Base-by-base conservation (phyloP, 2,329 filamentous ascomycete genomes). In the Ophiostoma australiae region DNA sequence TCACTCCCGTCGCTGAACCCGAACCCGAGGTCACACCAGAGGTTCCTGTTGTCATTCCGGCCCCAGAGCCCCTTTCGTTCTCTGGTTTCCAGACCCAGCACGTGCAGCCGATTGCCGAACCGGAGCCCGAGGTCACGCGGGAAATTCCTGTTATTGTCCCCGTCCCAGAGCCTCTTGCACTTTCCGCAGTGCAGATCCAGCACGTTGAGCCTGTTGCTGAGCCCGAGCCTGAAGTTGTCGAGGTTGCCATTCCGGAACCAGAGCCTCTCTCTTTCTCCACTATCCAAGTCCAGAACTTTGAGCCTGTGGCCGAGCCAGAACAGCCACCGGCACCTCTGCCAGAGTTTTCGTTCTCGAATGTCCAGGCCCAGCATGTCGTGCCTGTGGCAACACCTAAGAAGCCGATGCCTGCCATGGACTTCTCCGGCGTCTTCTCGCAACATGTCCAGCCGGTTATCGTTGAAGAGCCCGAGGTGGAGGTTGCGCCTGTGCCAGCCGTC, bases 81-180 rank as follows among this genome's bases (percentile, higher is more conserved):
- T 68, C 67, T n/a, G 44, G 27, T 13, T 27, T 55, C 27, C 67
- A 82, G 52, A 78, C 78, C 5, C 80, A 86, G 75, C 74, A 79
- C 63, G 78, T 86, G 20, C 80, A 83, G 74, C 83, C 83, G 1
- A 68, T 76, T 6, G 77, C 80, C 37, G 83, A 84, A 70, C 73
- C 78, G 3, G 78, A 78, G 70, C 72, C 48, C 35, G 75, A 71
- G 27, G 72, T 35, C 39, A 17, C 65, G 10, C 39, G 23, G 31
- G 70, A 1, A 71, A 48, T 48, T n/a, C 69, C 55, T 61, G 66
- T 27, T 11, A 55, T 70, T 33, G 33, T 70, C 17, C 69, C 69
- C 8, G 67, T 71, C 3, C 67, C 65, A 2, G 71, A 68, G n/a
- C 65, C 69, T 23, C 70, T 74, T 31, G 68, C 35, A 11, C 10